Conservation (phyloP, 2,329 filamentous ascomycete genomes). For the Aschersonia sp. region DNA sequence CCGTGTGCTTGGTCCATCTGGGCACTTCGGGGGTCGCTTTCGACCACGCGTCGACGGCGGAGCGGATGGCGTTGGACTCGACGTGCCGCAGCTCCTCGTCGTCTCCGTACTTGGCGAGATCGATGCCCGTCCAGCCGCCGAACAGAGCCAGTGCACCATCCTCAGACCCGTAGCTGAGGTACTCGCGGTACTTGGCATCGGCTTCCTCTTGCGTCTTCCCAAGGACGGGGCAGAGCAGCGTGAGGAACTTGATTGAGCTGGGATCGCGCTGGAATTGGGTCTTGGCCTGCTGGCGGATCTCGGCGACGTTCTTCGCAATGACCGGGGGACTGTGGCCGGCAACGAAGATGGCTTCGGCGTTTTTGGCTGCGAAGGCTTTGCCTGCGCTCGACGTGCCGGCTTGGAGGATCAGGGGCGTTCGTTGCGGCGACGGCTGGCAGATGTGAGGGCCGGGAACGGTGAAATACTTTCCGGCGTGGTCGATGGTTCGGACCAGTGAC, state of each 20-base stretch:
- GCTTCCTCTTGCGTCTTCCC: slow-evolving; percentile 47
- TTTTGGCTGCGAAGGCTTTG: slow-evolving; percentile 44
- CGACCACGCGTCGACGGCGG: slow-evolving; percentile 32
- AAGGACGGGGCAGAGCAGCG: slow-evolving; percentile 42
- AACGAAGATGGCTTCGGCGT: slow-evolving; percentile 52
- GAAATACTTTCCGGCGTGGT: slow-evolving; percentile 46
- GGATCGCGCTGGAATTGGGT: slow-evolving; percentile 35
- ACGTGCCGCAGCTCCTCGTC: slow-evolving; percentile 48
- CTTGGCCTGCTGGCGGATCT: slow-evolving; percentile 36
- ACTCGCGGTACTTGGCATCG: slow-evolving; percentile 30
- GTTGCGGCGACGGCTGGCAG: slow-evolving; percentile 45
- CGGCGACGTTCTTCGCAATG: slow-evolving; percentile 39
- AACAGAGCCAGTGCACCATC: slow-evolving; percentile 51
- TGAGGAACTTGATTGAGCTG: slow-evolving; percentile 43
- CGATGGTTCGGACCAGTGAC: slow-evolving; percentile 42
- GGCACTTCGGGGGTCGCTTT: slow-evolving; percentile 16
- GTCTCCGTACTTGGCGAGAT: slow-evolving; percentile 43
- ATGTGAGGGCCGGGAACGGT: slow-evolving; percentile 44
- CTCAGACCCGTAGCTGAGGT: slow-evolving; percentile 38
- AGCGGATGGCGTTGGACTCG: slow-evolving; percentile 45
- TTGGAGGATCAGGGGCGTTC: slow-evolving; percentile 50
- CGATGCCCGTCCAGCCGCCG: slow-evolving; percentile 53
- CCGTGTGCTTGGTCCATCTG: slow-evolving; percentile 19
- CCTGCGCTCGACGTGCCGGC: slow-evolving; percentile 47
- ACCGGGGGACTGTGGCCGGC: slow-evolving; percentile 40